Conservation (phyloP, 169 alveolate genomes). For the Nephromyces sp. region DNA sequence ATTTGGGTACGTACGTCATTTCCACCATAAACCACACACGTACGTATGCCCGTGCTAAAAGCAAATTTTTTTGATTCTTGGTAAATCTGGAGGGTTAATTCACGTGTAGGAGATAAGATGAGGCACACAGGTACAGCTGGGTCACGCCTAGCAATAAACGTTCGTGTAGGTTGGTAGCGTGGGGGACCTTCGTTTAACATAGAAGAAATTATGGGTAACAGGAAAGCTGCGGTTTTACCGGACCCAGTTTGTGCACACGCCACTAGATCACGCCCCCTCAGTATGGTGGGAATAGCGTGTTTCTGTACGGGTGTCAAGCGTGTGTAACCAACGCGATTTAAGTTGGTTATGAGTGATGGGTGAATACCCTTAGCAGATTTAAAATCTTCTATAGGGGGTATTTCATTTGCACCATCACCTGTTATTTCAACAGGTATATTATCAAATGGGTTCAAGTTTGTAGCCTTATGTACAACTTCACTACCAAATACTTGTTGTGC, state of each 20-base stretch:
- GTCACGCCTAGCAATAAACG: not conserved
- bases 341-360: slow-evolving; percentile 40
- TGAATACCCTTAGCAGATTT: slow-evolving; percentile 40
- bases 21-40: slow-evolving; percentile 85
- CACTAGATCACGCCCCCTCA: slow-evolving; percentile 83
- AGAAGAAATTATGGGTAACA: slow-evolving; percentile 80
- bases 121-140: slow-evolving; percentile 48
- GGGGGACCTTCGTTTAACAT: slow-evolving; percentile 36
- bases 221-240: slow-evolving; percentile 96
- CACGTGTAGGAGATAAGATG: slow-evolving; percentile 94
- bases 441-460: slow-evolving; percentile 51
- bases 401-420: slow-evolving; percentile 42
- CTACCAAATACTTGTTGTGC: slow-evolving; percentile 39
- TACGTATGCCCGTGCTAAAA: slow-evolving; percentile 78
- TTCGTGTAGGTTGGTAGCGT: slow-evolving; percentile 1
- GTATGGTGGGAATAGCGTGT: slow-evolving; percentile 82
- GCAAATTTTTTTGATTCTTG: slow-evolving; percentile 79
- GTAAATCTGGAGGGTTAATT: slow-evolving; percentile 85
- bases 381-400: slow-evolving; percentile 42
- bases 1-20: slow-evolving; percentile 71
- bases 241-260: slow-evolving; percentile 97
- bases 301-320: slow-evolving; percentile 85
- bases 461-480: slow-evolving; percentile 46
- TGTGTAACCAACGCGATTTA: slow-evolving; percentile 52
- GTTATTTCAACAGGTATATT: slow-evolving; percentile 53